Evolutionary conservation across 1,284 basidiomycete genomes (phyloP), one percentile per base, ranked within the genome.

Genomic region (Filobasidium uniguttulatum): DNA sequence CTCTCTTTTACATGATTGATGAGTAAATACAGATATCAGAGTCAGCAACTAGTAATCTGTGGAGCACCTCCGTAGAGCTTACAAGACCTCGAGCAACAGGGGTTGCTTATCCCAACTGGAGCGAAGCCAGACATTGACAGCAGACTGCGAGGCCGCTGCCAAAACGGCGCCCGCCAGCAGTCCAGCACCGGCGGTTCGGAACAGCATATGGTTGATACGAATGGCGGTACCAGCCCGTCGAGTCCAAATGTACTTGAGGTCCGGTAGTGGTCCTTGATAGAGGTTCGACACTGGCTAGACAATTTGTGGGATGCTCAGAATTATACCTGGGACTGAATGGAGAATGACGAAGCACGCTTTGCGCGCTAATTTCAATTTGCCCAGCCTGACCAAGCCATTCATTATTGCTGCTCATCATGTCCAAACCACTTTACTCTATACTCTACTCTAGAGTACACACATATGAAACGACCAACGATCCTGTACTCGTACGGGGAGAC

Each of bases 61-160:
- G 22, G 4, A 6, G 9, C 30, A 35, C 22, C 43, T 12, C 36
- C 5, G 36, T 34, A n/a, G n/a, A 2, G 67, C 84, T 62, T 61
- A 91, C 83, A 96, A 68, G 46, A 85, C 76, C 70, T 94, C 90
- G 19, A 89, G 74, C 1, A 90, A 63, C 8, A 82, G 72, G 10
- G 83, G 78, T 5, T 83, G 77, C 19, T 81, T 77, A 3, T 77
- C 67, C 85, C 89, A 94, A 46, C 83, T 83, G 1, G 88, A 82
- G 55, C 78, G 76, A 25, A 94, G 72, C 31, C 79, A 76, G 20
- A 91, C 81, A 50, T 80, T 80, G 14, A 93, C 80, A 1, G 83
- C 80, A 12, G 85, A 83, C 34, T 78, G 77, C 19, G 58, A 45
- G 7, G 60, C 59, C 23, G 50, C 7, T 15, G 41, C 36, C 9